Evolutionary conservation across 148 eudicot genomes (phyloP), one percentile per base, ranked within the genome.

Genomic region (Rhododendron kiyosumense): DNA sequence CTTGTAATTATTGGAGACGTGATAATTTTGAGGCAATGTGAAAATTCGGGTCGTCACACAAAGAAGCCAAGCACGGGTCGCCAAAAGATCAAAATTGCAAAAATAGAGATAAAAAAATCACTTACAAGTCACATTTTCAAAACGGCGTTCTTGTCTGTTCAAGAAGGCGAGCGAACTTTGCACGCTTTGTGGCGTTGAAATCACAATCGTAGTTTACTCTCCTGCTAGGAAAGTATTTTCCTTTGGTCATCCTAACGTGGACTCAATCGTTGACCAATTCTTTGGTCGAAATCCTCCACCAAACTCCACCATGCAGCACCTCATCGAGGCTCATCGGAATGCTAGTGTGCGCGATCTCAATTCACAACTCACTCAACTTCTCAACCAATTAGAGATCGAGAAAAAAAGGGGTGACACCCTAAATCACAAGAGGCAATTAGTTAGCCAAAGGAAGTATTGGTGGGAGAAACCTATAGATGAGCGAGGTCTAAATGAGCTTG

Each of bases 151-250:
- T 24, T 92, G 96, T 0, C 87, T 93, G 1, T 92, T 93, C 86
- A 92, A 91, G 80, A 93, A 92, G 63, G 93, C 93, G 1, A 88
- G 92, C n/a, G 96, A 93, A 63, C 90, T 93, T 18, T 89, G 92
- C 81, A 90, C 90, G 0, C 92, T 93, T 5, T 91, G 92, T 82
- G 95, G 93, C 0, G 86, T 89, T 1, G 92, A 93, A 26, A 84
- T 89, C 2, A 84, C 85, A 2, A 87, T 93, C 8, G 38, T 93
- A 12, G 92, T 90, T 1, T 90, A 88, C 38, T 93, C 96, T 17
- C 93, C 96, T 0, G 92, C 91, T 0, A 87, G 89, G 30, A 93
- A 93, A 52, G 86, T 91, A 0, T 90, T 89, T 84, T 89, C 96
- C 49, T 93, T 93, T 12, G 93, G 93, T 3, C 87, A 85, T 80